Percentiles rank a stretch among this genome's conserved stretches.
These are phyloP conservation scores for Prunus mongolica DNA, from an alignment of 306 rosid genomes.

Conservation along the genomic window DNA sequence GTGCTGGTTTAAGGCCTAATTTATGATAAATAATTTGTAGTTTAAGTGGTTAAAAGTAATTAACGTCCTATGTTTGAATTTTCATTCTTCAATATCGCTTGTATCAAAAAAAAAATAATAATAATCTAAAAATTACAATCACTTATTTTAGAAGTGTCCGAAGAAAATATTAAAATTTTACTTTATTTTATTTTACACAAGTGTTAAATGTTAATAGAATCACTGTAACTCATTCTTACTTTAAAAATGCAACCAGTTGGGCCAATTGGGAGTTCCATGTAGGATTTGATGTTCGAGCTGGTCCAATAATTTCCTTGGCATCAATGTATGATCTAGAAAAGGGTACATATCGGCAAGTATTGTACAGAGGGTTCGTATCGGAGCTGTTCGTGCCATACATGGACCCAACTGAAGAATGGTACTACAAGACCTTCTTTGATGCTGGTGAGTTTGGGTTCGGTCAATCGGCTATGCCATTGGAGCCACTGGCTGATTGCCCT, in stretches of 20 bases:
- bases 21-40: too few species aligned
- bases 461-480: constrained; percentile 37
- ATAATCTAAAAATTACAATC: too few species aligned
- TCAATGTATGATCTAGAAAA: constrained; percentile 51
- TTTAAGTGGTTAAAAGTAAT: too few species aligned
- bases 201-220: too few species aligned
- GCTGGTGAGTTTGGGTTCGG: constrained; percentile 57
- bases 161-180: too few species aligned
- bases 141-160: too few species aligned
- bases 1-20: too few species aligned
- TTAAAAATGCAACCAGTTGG: constrained; percentile 39
- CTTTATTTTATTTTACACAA: too few species aligned
- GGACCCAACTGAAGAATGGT: constrained; percentile 67
- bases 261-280: constrained; percentile 48
- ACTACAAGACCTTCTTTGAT: constrained; percentile 46
- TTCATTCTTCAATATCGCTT: too few species aligned
- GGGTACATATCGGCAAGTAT: constrained; percentile 34
- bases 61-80: too few species aligned
- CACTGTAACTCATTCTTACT: not conserved
- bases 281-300: constrained; percentile 43
- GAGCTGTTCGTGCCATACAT: constrained; percentile 61
- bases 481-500: constrained; percentile 52
- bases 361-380: constrained; percentile 56
- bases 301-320: constrained; percentile 53
- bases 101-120: too few species aligned